Evolutionary conservation across 345 rosid species (phyloP).

Genomic region (Citrus sp.): DNA sequence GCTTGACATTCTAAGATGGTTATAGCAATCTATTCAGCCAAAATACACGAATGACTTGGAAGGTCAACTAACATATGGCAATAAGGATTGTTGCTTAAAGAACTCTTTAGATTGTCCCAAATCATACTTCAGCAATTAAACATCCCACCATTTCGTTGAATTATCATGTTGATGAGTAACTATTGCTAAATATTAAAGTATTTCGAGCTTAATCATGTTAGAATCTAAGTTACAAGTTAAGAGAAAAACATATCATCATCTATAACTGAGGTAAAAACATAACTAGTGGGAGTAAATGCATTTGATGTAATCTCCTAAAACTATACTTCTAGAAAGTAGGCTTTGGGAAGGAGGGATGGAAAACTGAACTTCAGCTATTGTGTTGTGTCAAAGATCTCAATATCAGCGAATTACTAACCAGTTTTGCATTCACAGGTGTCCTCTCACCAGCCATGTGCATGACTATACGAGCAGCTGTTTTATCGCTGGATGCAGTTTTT

Average conservation of each 20-base stretch:
- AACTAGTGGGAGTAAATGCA: background rate
- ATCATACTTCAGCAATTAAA: background rate
- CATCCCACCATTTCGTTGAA: background rate
- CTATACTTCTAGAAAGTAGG: background rate
- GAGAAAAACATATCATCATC: background rate
- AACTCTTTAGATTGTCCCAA: background rate
- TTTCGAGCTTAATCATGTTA: background rate
- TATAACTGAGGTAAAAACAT: background rate
- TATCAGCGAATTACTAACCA: constrained; percentile 49
- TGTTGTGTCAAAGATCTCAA: background rate
- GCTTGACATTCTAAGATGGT: background rate
- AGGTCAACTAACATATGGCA: background rate
- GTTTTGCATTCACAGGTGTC: constrained; percentile 69
- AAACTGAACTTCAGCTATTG: background rate
- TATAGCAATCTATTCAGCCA: background rate
- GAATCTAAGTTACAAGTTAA: background rate
- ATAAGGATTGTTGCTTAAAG: background rate
- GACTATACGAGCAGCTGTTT: constrained; percentile 89
- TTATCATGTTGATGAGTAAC: background rate
- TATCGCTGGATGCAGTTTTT: constrained; percentile 73
- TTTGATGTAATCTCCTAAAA: background rate
- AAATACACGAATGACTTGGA: background rate
- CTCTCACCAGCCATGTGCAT: constrained; percentile 98
- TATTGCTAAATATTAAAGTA: background rate
- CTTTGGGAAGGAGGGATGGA: background rate